Evolutionary conservation across 306 rosid species (phyloP), one percentile per base, ranked within the genome.

Genomic region (Elaeagnus macrophylla): DNA sequence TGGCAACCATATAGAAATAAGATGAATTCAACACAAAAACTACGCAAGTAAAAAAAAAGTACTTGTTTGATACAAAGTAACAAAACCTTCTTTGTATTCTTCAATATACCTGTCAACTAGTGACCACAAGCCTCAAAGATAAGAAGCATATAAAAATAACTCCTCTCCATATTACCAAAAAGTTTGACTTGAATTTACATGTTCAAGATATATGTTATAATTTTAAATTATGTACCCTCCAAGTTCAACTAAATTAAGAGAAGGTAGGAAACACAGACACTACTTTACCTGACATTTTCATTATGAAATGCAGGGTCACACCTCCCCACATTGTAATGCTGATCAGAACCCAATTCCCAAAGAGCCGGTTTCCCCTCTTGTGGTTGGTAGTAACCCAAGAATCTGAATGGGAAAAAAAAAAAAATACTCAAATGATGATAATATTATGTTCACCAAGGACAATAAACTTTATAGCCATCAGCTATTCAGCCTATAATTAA

Each of bases 341-440:
- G 96, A 72, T 93, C 94, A 3, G 94, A 87, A 65, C 77, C 94
- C 64, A 93, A 74, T 57, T 87, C 94, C 99, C 99, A 93, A 39
- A 93, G 69, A 51, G 85, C 87, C 60, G 96, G 84, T 71, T 79
- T 87, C 60, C 88, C 89, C 37, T 42, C 78, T 48, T 75, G 95
- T 7, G 99, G 96, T 68, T 77, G 96, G 70, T 78, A 84, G 79
- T 93, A 77, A 40, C 99, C 99, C 74, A 87, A 72, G 80, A 93
- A 84, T 67, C 99, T 93, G 89, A 43, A 62, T 52, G 49, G 61
- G 57, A 57, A 57, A 38, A 60, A 54, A 52, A 64, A 70, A 48
- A 39, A 42, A 8, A 25, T 62, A 42, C 57, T 45, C 38, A 54
- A 36, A 12, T 12, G 19, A 69, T 42, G 36, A 40, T 58, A 48